Conservation (phyloP, 768 basidiomycete species). For the Steccherinum ochraceum region DNA sequence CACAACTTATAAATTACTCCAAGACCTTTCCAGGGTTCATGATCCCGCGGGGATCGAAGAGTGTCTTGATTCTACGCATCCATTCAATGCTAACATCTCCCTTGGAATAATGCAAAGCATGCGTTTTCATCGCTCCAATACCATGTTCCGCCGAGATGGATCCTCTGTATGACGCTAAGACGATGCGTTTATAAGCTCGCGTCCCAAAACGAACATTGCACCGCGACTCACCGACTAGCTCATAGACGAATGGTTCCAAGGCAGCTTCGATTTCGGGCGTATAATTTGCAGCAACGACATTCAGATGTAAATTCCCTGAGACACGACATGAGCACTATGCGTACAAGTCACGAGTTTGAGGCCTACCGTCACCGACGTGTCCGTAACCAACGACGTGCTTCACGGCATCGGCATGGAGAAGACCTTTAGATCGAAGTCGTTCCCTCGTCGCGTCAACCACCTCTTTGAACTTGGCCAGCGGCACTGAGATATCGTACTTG, state of each 20-base stretch:
- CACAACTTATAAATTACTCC: no score
- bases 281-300: slow-evolving; percentile 80
- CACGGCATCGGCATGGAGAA: slow-evolving; percentile 67
- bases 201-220: slow-evolving; percentile 3
- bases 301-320: slow-evolving; percentile 89
- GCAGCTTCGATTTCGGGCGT: slow-evolving; percentile 78
- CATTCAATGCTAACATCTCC: slow-evolving; percentile 66
- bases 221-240: slow-evolving; percentile 67
- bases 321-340: neutral
- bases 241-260: slow-evolving; percentile 93
- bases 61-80: slow-evolving; percentile 85
- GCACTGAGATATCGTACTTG: slow-evolving; percentile 95
- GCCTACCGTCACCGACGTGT: slow-evolving; percentile 91
- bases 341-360: neutral
- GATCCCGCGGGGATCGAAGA: slow-evolving; percentile 88
- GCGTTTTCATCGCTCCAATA: slow-evolving; percentile 92
- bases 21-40: slow-evolving; percentile 91
- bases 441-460: slow-evolving; percentile 79
- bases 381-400: slow-evolving; percentile 90
- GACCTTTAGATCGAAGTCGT: slow-evolving; percentile 60
- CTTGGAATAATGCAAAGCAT: slow-evolving; percentile 87
- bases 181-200: neutral
- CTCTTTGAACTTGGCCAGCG: slow-evolving; percentile 77
- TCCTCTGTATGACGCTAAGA: slow-evolving; percentile 66
- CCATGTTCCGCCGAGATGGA: slow-evolving; percentile 98